Conservation (phyloP, 2,329 filamentous ascomycete species). For the Aureobasidium sp. region DNA sequence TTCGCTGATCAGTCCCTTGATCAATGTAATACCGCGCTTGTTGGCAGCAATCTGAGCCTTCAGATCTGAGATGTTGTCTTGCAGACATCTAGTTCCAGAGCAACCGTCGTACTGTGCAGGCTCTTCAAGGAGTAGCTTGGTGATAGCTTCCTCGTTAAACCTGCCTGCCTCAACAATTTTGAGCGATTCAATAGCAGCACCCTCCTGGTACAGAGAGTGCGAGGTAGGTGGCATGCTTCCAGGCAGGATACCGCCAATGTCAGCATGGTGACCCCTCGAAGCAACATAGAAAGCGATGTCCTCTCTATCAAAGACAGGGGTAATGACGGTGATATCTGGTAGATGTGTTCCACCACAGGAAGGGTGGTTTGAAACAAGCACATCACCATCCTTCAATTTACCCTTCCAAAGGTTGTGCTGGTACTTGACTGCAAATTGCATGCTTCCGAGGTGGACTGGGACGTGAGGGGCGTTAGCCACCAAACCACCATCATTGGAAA, state of each 20-base stretch:
- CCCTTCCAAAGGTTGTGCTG: constrained; percentile 23
- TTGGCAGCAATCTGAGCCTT: constrained; percentile 32
- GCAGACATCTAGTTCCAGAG: constrained; percentile 27
- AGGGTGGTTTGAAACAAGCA: constrained; percentile 27
- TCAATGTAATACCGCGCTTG: constrained; percentile 30
- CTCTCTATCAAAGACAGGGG: constrained; percentile 25
- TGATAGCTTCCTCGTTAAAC: constrained; percentile 14
- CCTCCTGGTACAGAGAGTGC: constrained; percentile 42
- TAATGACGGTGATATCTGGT: constrained; percentile 26
- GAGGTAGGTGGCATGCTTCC: constrained; percentile 39
- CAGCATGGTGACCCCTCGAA: constrained; percentile 26
- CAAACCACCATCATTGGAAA: constrained; percentile 36
- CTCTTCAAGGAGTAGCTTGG: constrained; percentile 23
- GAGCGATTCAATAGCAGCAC: constrained; percentile 37
- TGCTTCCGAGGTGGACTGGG: constrained; percentile 35
- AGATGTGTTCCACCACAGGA: constrained; percentile 27
- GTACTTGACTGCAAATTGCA: constrained; percentile 24
- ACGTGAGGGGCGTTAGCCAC: constrained; percentile 39
- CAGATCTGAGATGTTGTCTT: constrained; percentile 32
- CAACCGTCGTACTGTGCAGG: constrained; percentile 28
- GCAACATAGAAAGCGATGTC: constrained; percentile 25
- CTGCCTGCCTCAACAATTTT: constrained; percentile 12
- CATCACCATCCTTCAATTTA: constrained; percentile 24
- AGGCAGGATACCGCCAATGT: constrained; percentile 28
- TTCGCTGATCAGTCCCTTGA: constrained; percentile 22